phyloP scores from a whole-genome alignment of 2,329 filamentous ascomycete genomes.

The Ambrosiella beaveri region DNA sequence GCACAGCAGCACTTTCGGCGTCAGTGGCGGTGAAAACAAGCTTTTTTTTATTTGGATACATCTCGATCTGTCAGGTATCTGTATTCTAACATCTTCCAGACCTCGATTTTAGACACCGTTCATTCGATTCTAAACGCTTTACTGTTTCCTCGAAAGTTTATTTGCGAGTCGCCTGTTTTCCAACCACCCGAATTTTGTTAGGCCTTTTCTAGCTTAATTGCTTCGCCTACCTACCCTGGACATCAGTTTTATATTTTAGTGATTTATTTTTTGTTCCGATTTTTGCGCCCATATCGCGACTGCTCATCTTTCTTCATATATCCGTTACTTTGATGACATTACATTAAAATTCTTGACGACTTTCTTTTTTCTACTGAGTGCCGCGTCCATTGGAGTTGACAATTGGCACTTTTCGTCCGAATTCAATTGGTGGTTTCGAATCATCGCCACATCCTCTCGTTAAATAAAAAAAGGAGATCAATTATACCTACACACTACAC shows the following conservation, averaged over 20 bases:
- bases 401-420: not conserved
- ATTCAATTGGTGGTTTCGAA: not conserved
- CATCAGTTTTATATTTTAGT: not conserved
- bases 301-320: not conserved
- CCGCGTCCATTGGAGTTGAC: not conserved
- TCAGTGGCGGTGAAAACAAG: not conserved
- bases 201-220: slow-evolving; percentile 1
- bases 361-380: slow-evolving; percentile 1
- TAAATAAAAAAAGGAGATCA: not conserved
- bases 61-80: not conserved
- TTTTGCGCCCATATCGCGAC: not conserved
- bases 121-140: not conserved
- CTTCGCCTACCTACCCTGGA: not conserved
- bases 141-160: not conserved
- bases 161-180: slow-evolving; percentile 1
- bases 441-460: not conserved
- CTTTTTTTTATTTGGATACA: not conserved
- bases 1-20: not conserved
- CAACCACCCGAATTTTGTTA: slow-evolving; percentile 7
- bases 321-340: not conserved
- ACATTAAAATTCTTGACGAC: not conserved
- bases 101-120: not conserved
- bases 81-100: not conserved
- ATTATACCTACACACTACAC: too few relatives aligned
- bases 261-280: too few relatives aligned